Evolutionary conservation across 1,139 yeast species (phyloP), one percentile per base, ranked within the genome.

Genomic region (Casaregolazyma suthepensis): DNA sequence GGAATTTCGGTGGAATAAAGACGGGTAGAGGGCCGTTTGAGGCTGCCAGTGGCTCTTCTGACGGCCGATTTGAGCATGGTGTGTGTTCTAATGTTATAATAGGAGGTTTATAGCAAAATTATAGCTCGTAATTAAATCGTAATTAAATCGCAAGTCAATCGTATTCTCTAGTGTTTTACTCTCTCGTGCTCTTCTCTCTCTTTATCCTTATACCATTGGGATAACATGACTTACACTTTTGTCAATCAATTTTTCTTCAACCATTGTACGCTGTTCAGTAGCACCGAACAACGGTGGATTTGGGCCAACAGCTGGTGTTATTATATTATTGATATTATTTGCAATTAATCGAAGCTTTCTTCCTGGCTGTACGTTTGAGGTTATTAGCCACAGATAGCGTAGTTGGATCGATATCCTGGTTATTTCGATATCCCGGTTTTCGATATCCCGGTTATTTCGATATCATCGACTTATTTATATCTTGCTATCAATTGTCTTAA

Each of bases 1-100:
- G 60, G 53, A 2, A 37, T 19, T 17, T 9, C 12, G 18, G 37
- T 43, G 29, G 45, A 10, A 47, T 26, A 18, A 35, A 17, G 22
- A 19, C 40, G 37, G 17, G 38, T 51, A 23, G 42, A 5, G 18
- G 43, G 2, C 43, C 20, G 31, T 26, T 12, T 5, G 10, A 26
- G 31, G 6, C 6, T 9, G 31, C 31, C 31, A 22, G 26, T 22
- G 6, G 26, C 6, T 26, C 31, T 26, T 7, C 6, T 7, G 12
- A 26, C 10, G 6, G 12, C 31, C 10, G 31, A 26, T 26, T 26
- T 26, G 2, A 26, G 12, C 31, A 26, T 26, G 31, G 10, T 12
- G 31, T 26, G n/a, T n/a, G n/a, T n/a, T n/a, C n/a, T n/a, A n/a
- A n/a, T n/a, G n/a, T n/a, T n/a, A n/a, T n/a, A n/a, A n/a, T n/a